These are phyloP conservation scores for Rhizophagus prolifer DNA, from an alignment of 192 early-diverging fungal species.

Conservation along the genomic window DNA sequence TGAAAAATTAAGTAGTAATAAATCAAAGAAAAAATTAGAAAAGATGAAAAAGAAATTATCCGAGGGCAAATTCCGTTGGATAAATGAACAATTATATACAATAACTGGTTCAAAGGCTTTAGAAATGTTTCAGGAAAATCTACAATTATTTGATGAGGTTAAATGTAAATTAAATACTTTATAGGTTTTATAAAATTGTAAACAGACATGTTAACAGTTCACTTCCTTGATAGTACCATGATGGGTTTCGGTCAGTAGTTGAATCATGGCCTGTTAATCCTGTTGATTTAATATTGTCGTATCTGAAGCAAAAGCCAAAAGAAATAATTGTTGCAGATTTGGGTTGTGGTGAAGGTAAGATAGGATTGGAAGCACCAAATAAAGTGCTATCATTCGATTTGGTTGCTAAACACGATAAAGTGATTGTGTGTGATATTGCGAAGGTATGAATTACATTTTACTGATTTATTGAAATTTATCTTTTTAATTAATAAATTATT, in stretches of 20 bases:
- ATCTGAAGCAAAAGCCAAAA: conserved; percentile 55
- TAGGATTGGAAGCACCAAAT: conserved; percentile 68
- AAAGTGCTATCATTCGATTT: conserved; percentile 89
- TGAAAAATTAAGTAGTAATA: background rate
- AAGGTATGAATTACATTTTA: conserved; percentile 45
- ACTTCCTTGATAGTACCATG: conserved; percentile 69
- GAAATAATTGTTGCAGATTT: conserved; percentile 80
- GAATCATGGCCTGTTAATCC: conserved; percentile 94
- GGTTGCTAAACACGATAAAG: conserved; percentile 70
- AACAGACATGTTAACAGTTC: background rate
- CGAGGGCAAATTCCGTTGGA: conserved; percentile 79
- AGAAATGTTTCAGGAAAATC: conserved; percentile 76
- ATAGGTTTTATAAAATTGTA: background rate
- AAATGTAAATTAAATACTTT: background rate
- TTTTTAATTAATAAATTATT: background rate
- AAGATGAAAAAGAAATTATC: conserved; percentile 51
- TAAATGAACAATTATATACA: conserved; percentile 97
- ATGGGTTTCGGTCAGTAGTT: conserved; percentile 90
- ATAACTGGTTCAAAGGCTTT: conserved; percentile 72
- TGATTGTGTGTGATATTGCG: conserved; percentile 92
- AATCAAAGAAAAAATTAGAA: background rate
- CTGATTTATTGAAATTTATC: conserved; percentile 3
- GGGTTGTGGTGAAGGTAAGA: conserved; percentile 94
- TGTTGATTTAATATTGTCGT: conserved; percentile 77
- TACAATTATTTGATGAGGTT: conserved; percentile 87